Evolutionary conservation across 2,329 filamentous ascomycete genomes (phyloP).

Genomic region (Elsinoe fawcettii): DNA sequence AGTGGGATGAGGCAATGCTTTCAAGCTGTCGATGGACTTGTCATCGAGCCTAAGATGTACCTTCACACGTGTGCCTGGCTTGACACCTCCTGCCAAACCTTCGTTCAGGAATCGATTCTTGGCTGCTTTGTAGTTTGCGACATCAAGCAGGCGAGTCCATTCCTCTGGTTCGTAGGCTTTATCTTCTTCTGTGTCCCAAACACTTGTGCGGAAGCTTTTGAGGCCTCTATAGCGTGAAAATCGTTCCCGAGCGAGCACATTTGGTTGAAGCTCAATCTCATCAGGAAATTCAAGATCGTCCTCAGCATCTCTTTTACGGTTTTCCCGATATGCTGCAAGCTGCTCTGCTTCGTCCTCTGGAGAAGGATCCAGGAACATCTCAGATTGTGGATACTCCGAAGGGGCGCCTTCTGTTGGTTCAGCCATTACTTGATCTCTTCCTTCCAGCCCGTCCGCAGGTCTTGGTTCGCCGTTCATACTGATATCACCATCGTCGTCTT

Average conservation of each 20-base stretch:
- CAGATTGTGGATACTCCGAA: slow-evolving; percentile 88
- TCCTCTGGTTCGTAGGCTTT: slow-evolving; percentile 78
- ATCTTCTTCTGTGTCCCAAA: slow-evolving; percentile 86
- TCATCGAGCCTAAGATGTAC: slow-evolving; percentile 57
- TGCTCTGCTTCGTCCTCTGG: slow-evolving; percentile 79
- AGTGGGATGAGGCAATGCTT: slow-evolving; percentile 52
- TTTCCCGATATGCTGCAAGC: slow-evolving; percentile 70
- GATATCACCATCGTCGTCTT: slow-evolving; percentile 52
- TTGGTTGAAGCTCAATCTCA: slow-evolving; percentile 87
- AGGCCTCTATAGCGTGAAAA: slow-evolving; percentile 80
- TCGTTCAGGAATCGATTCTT: slow-evolving; percentile 71
- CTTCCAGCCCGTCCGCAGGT: slow-evolving; percentile 78
- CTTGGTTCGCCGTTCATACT: slow-evolving; percentile 45
- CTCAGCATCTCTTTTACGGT: slow-evolving; percentile 70
- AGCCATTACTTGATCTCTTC: slow-evolving; percentile 45
- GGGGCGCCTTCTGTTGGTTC: slow-evolving; percentile 54
- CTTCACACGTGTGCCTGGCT: slow-evolving; percentile 72
- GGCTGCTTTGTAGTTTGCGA: slow-evolving; percentile 83
- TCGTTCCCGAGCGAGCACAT: slow-evolving; percentile 77
- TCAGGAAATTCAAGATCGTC: slow-evolving; percentile 96
- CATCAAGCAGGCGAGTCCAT: slow-evolving; percentile 76
- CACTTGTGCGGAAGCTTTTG: slow-evolving; percentile 80
- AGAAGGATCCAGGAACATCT: slow-evolving; percentile 74
- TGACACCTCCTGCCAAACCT: slow-evolving; percentile 78
- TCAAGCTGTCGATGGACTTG: slow-evolving; percentile 42